Evolutionary conservation across 2,329 filamentous ascomycete species (phyloP).

Genomic region (Tolypocladium endophyticum): DNA sequence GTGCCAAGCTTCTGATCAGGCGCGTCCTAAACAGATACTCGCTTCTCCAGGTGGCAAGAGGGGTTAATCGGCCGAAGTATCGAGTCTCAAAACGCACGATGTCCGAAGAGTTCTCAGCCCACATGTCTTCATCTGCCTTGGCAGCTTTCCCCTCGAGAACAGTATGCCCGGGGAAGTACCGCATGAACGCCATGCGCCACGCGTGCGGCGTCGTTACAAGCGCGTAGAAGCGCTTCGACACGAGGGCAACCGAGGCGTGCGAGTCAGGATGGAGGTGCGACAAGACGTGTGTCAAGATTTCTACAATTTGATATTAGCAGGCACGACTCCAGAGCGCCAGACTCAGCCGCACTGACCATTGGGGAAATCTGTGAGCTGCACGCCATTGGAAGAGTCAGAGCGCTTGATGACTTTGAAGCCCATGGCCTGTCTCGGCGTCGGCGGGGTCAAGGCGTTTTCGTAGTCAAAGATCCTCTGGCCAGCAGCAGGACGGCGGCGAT

Average conservation of each 20-base stretch:
- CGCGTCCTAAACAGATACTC: constrained; percentile 87
- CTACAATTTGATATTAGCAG: constrained; percentile 32
- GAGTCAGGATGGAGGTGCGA: constrained; percentile 84
- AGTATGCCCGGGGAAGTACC: constrained; percentile 72
- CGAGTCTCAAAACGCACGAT: constrained; percentile 61
- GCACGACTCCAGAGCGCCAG: not conserved
- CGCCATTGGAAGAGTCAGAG: constrained; percentile 25
- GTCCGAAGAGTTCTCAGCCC: constrained; percentile 38
- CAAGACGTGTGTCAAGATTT: constrained; percentile 83
- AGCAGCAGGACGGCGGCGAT: constrained; percentile 19
- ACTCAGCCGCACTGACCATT: constrained; percentile 53
- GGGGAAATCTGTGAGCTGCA: constrained; percentile 52
- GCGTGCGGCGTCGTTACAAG: constrained; percentile 86
- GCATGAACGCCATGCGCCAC: constrained; percentile 86
- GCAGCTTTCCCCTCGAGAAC: constrained; percentile 17
- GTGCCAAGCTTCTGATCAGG: constrained; percentile 67
- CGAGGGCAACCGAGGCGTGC: constrained; percentile 69
- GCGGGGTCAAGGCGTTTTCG: constrained; percentile 45
- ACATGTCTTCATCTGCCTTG: constrained; percentile 24
- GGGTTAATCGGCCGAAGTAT: constrained; percentile 71
- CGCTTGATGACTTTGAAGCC: constrained; percentile 48
- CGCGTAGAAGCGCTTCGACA: constrained; percentile 77
- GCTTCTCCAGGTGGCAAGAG: constrained; percentile 85
- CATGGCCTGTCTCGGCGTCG: constrained; percentile 33
- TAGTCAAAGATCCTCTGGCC: constrained; percentile 50